Conservation (phyloP, 1,284 basidiomycete species). For the Schizophyllum commune region DNA sequence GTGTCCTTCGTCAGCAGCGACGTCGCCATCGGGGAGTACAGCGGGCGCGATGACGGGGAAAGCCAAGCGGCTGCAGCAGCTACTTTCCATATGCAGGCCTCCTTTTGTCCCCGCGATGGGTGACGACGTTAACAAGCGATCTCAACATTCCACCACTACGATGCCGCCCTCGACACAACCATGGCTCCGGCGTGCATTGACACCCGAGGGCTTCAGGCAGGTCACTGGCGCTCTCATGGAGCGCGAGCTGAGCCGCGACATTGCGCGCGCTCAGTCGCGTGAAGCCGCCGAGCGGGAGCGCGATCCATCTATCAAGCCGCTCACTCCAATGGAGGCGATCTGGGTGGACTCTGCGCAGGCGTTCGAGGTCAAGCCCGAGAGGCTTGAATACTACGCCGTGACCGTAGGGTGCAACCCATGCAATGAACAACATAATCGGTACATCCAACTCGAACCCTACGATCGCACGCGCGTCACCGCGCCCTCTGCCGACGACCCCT, state of each 20-base stretch:
- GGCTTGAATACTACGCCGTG: slow-evolving; percentile 46
- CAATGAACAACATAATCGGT: slow-evolving; percentile 57
- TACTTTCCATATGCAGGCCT: neutral
- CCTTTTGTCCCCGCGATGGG: neutral
- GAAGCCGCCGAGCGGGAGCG: slow-evolving; percentile 19
- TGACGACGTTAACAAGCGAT: neutral
- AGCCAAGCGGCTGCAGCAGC: neutral
- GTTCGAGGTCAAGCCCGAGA: neutral
- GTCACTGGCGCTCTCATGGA: slow-evolving; percentile 29
- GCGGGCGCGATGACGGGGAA: neutral
- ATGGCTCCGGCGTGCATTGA: slow-evolving; percentile 21
- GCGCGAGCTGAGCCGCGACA: slow-evolving; percentile 32
- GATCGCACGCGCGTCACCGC: slow-evolving; percentile 68
- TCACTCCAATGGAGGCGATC: neutral
- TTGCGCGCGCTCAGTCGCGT: slow-evolving; percentile 28
- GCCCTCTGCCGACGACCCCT: slow-evolving; percentile 11
- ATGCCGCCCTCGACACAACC: slow-evolving; percentile 10
- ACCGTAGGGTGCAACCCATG: slow-evolving; percentile 34
- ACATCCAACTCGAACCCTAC: slow-evolving; percentile 66
- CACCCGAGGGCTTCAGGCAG: slow-evolving; percentile 24
- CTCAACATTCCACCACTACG: neutral
- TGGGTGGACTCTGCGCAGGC: neutral
- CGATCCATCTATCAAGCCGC: slow-evolving; percentile 6
- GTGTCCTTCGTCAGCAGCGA: slow-evolving; percentile 38
- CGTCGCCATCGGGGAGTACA: slow-evolving; percentile 4